A percentile compares a stretch with the other conserved stretches of the same genome.
Conservation (phyloP, 1,284 basidiomycete species). For the Ganoderma multipileum region DNA sequence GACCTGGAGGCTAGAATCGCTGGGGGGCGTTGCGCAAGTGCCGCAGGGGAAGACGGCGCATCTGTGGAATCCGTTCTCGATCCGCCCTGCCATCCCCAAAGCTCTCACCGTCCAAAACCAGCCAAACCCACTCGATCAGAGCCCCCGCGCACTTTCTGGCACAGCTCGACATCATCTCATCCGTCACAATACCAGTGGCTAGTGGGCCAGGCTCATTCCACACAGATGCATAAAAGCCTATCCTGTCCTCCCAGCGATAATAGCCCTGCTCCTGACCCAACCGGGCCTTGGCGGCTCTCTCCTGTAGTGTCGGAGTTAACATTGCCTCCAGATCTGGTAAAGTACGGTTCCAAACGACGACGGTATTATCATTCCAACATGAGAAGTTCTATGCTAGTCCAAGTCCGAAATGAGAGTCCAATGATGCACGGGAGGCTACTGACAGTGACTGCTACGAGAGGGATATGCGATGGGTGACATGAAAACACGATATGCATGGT, state of each 20-base stretch:
- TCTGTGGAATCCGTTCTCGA: not conserved
- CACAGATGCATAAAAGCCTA: conserved; percentile 6
- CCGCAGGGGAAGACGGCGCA: conserved; percentile 1
- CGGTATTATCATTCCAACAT: conserved; percentile 25
- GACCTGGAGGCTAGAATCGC: not conserved
- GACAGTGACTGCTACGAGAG: not conserved
- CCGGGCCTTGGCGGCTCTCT: not conserved
- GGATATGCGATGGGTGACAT: conserved; percentile 2
- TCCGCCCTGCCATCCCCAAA: conserved; percentile 23
- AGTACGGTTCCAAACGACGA: not conserved
- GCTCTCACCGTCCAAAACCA: conserved; percentile 25
- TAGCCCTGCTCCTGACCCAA: not conserved
- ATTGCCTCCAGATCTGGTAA: not conserved
- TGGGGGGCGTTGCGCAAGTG: conserved; percentile 9
- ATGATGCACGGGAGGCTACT: conserved; percentile 17
- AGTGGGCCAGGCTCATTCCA: not conserved
- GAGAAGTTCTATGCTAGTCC: conserved; percentile 28
- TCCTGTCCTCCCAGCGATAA: not conserved
- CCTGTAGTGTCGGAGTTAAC: conserved; percentile 1
- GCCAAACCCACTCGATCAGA: conserved; percentile 10
- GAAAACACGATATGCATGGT: conserved; percentile 1
- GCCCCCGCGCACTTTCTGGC: not conserved
- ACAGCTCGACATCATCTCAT: conserved; percentile 10
- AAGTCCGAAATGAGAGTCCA: conserved; percentile 30
- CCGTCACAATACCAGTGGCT: conserved; percentile 1